Conservation (phyloP, 2,329 filamentous ascomycete genomes). For the Diaporthe capsici region DNA sequence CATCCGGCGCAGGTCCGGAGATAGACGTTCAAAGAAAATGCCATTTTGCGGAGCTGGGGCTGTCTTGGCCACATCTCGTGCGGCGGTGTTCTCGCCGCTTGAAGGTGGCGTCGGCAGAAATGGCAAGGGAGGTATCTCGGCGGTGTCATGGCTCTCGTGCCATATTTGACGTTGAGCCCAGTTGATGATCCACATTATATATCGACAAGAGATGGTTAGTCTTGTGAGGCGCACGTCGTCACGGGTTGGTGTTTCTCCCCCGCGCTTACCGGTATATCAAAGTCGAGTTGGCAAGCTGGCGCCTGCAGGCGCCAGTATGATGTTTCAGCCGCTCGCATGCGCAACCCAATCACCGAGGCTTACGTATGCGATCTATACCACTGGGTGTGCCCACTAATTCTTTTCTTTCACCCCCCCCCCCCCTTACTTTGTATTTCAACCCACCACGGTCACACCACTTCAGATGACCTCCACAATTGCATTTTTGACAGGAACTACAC, state of each 20-base stretch:
- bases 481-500: too few species aligned
- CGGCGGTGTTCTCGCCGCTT: background rate
- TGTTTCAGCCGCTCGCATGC: conserved; percentile 1
- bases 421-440: background rate
- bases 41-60: background rate
- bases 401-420: background rate
- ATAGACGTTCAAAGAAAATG: conserved; percentile 24
- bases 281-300: background rate
- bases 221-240: background rate
- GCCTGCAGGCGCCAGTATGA: background rate
- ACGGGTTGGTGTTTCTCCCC: background rate
- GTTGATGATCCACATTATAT: conserved; percentile 3
- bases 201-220: too few species aligned
- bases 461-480: background rate
- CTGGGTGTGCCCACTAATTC: background rate
- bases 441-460: background rate
- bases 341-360: background rate
- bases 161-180: conserved; percentile 3
- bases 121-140: background rate
- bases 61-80: background rate
- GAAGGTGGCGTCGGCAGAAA: background rate
- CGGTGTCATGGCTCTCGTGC: background rate
- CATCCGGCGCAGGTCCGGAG: conserved; percentile 24
- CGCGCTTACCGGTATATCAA: too few species aligned
- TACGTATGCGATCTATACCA: background rate